Conservation (phyloP, 208 protist genomes). For the Acanthamoeba triangularis region DNA sequence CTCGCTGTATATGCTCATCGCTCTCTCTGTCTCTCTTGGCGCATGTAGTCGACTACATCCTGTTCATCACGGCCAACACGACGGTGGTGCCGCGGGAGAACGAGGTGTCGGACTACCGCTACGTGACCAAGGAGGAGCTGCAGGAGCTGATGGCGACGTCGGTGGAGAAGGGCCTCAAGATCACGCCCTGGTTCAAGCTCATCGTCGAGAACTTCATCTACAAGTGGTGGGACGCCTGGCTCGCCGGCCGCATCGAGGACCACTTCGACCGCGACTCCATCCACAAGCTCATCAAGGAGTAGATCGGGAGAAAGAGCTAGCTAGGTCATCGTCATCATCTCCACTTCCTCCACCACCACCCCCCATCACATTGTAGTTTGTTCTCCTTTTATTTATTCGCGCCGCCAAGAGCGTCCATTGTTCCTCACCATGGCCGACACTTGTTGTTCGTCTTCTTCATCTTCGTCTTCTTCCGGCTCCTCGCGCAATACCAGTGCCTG, state of each 20-base stretch:
- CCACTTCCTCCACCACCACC: too few relatives aligned
- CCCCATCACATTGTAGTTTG: too few relatives aligned
- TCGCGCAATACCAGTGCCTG: too few relatives aligned
- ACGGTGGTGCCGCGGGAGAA: constrained; percentile 78
- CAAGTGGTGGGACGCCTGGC: constrained; percentile 87
- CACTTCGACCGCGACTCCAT: constrained; percentile 23
- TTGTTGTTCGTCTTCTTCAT: neutral
- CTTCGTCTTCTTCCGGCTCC: too few relatives aligned
- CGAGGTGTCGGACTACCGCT: constrained; percentile 88
- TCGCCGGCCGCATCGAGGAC: constrained; percentile 33
- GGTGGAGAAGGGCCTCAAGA: constrained; percentile 77
- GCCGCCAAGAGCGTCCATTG: too few relatives aligned
- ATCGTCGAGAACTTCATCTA: constrained; percentile 88
- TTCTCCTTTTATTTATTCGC: too few relatives aligned
- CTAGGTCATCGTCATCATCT: neutral
- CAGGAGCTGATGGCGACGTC: constrained; percentile 81
- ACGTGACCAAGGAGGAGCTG: constrained; percentile 87
- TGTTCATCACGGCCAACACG: constrained; percentile 79
- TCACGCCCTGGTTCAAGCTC: constrained; percentile 91
- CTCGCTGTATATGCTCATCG: too few relatives aligned
- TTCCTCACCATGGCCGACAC: too few relatives aligned
- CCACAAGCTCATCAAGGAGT: constrained; percentile 64
- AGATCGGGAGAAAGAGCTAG: neutral
- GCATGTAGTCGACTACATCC: constrained; percentile 87
- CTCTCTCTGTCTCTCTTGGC: neutral